These are phyloP conservation scores for Apophysomyces variabilis DNA, from an alignment of 371 early-diverging fungal species.

Conservation along the genomic window DNA sequence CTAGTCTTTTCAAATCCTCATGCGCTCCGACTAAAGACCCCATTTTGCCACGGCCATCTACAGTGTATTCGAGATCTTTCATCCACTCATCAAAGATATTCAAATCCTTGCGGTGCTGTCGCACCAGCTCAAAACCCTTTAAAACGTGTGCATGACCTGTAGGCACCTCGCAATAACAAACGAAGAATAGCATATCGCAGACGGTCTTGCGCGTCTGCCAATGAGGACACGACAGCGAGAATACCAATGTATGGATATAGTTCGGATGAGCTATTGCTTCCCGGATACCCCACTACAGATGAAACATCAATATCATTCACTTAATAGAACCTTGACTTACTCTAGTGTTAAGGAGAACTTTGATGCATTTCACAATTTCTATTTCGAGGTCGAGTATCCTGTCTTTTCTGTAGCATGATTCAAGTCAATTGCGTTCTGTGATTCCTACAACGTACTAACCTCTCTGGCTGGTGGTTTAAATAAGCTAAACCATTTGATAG, in stretches of 20 bases:
- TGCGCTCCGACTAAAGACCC: conserved; percentile 74
- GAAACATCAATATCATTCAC: background rate
- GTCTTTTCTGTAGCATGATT: conserved; percentile 44
- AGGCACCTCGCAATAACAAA: conserved; percentile 74
- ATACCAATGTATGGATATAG: conserved; percentile 64
- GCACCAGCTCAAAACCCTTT: conserved; percentile 44
- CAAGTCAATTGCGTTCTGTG: conserved; percentile 49
- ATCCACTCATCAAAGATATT: conserved; percentile 77
- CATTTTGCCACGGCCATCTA: conserved; percentile 76
- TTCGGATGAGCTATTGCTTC: conserved; percentile 65
- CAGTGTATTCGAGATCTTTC: conserved; percentile 64
- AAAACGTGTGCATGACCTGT: conserved; percentile 71
- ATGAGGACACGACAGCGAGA: conserved; percentile 74
- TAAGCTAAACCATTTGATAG: conserved; percentile 60
- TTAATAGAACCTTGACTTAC: conserved; percentile 22
- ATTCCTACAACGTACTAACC: conserved; percentile 59
- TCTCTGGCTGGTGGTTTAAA: conserved; percentile 44
- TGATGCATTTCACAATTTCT: conserved; percentile 75
- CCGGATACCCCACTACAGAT: conserved; percentile 66
- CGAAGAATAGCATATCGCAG: conserved; percentile 70
- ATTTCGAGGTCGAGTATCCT: conserved; percentile 65
- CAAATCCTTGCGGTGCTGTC: conserved; percentile 49
- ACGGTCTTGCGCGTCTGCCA: conserved; percentile 70
- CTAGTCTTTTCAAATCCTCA: conserved; percentile 64
- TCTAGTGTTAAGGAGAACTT: conserved; percentile 66